Evolutionary conservation across 2,329 filamentous ascomycete genomes (phyloP), one percentile per base, ranked within the genome.

Genomic region (Curvularia verruculosa): DNA sequence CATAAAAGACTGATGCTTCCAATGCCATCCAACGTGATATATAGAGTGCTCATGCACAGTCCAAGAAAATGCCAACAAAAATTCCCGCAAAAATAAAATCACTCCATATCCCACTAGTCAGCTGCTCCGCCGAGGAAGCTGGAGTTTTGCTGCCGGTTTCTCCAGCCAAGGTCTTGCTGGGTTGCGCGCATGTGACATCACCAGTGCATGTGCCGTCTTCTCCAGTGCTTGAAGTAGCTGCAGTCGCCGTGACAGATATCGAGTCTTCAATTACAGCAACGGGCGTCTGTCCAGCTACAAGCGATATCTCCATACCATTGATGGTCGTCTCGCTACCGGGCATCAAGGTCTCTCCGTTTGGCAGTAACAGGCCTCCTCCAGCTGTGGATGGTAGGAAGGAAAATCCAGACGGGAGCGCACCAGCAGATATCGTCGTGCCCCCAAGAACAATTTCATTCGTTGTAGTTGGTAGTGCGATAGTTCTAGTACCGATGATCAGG

Each of bases 321-420:
- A 53, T n/a, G 1, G 43, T 53, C 1, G 50, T 53, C 18, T 47
- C 37, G 9, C 24, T 31, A 3, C 43, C 51, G 3, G 51, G 43
- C 31, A 53, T 48, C 31, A 49, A n/a, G 2, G 36, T 53, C n/a
- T 53, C 31, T 6, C 51, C 4, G 4, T 53, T 49, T 0, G 44
- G 43, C 13, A 53, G 19, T 1, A 48, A 2, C 1, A 53, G 18
- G n/a, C 44, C 51, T 19, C 43, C 36, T 0, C 51, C 26, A 41
- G 15, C 36, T 6, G 36, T 19, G 0, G 24, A 10, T 5, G 44
- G 36, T 9, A 54, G 6, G 1, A 54, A 49, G 3, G 44, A 31
- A 26, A 41, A 43, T 12, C 51, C 51, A 18, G 26, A 31, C 6
- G 43, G 43, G 5, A 46, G 43, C 5, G 41, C 41, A 1, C 26